Conservation (phyloP, 1,139 yeast genomes). For the Arxiozyma slooffiae region DNA sequence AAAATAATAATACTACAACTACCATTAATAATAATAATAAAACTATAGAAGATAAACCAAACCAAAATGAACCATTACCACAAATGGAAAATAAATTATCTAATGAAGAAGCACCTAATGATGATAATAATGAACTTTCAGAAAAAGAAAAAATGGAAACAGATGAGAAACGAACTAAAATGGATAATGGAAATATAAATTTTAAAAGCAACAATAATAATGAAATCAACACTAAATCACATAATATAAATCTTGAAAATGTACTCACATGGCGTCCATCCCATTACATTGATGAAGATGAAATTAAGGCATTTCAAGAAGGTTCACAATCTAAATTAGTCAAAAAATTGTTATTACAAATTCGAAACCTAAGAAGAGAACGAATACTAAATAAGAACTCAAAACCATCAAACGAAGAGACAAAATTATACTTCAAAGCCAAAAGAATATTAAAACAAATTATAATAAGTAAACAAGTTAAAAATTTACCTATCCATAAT, state of each 20-base stretch:
- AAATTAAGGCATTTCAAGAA: constrained; percentile 38
- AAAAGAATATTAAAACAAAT: constrained; percentile 43
- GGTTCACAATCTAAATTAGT: constrained; percentile 47
- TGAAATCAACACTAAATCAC: background rate
- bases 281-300: constrained; percentile 44
- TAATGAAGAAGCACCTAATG: constrained; percentile 2
- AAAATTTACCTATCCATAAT: constrained; percentile 21
- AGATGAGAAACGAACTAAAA: background rate
- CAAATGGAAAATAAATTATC: background rate
- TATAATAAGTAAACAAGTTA: constrained; percentile 25
- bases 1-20: constrained; percentile 3
- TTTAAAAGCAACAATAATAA: background rate
- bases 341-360: constrained; percentile 44
- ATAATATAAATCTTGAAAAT: constrained; percentile 34
- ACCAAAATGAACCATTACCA: constrained; percentile 8
- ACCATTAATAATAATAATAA: background rate
- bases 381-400: constrained; percentile 38
- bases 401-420: constrained; percentile 39
- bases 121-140: background rate
- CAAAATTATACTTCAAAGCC: constrained; percentile 40
- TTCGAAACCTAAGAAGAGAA: constrained; percentile 55
- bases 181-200: background rate
- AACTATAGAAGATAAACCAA: constrained; percentile 8
- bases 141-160: constrained; percentile 7
- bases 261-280: constrained; percentile 48